A percentile compares a stretch with the other conserved stretches of the same genome.
Conservation (phyloP, 306 rosid genomes). For the Morella rubra region DNA sequence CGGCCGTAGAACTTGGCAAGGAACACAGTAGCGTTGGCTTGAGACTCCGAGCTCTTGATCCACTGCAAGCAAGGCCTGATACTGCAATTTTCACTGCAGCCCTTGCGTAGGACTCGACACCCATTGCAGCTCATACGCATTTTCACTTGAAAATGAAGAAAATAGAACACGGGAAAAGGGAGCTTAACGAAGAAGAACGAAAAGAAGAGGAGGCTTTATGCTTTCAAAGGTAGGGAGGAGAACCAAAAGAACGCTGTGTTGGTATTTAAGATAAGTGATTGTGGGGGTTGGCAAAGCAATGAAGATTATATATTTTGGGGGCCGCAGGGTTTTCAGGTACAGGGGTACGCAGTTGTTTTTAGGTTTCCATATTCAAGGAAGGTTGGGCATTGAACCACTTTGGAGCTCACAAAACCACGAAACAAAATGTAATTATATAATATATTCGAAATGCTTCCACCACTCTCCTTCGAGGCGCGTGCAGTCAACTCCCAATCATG, state of each 20-base stretch:
- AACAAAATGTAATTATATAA: too few relatives aligned
- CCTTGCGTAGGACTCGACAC: constrained; percentile 83
- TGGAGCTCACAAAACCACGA: constrained; percentile 7
- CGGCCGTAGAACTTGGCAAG: constrained; percentile 97
- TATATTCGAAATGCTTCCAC: too few relatives aligned
- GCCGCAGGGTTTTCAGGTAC: constrained; percentile 62
- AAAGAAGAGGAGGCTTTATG: neutral
- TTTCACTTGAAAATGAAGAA: constrained; percentile 18
- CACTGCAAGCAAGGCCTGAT: constrained; percentile 88
- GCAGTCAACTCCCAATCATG: constrained; percentile 19
- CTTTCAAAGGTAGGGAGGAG: neutral
- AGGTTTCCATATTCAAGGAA: constrained; percentile 46
- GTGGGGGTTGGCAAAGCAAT: neutral
- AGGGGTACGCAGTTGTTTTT: constrained; percentile 52
- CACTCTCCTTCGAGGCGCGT: constrained; percentile 29
- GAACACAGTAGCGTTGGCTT: constrained; percentile 93
- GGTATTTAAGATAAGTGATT: constrained; percentile 22
- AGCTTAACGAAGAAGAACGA: neutral
- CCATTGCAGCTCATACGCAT: constrained; percentile 99
- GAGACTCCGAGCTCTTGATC: constrained; percentile 92
- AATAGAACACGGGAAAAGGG: neutral
- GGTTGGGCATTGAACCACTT: constrained; percentile 36
- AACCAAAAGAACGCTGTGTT: constrained; percentile 8
- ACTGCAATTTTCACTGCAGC: constrained; percentile 92
- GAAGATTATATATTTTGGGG: constrained; percentile 26